Percentiles rank a stretch among this genome's conserved stretches.
These are phyloP conservation scores for Hypoxylon sp. DNA, from an alignment of 2,329 filamentous ascomycete species.

Conservation along the genomic window DNA sequence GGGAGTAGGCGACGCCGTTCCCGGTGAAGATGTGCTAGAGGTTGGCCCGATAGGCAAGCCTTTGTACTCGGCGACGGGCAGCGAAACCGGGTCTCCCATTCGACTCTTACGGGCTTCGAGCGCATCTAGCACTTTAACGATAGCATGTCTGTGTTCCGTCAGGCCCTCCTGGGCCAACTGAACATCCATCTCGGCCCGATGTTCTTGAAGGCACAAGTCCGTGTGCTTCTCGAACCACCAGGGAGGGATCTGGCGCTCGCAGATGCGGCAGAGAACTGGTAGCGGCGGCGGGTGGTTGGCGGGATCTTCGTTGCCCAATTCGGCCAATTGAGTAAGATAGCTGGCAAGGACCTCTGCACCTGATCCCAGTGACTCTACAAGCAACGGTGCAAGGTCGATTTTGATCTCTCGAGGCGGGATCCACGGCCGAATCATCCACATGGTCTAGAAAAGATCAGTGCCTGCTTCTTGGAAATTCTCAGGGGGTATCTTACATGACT, in stretches of 20 bases:
- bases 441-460: slow-evolving; percentile 69
- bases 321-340: slow-evolving; percentile 88
- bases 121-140: slow-evolving; percentile 93
- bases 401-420: slow-evolving; percentile 89
- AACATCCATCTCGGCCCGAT: slow-evolving; percentile 96
- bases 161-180: slow-evolving; percentile 94
- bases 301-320: slow-evolving; percentile 79
- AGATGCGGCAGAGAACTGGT: slow-evolving; percentile 93
- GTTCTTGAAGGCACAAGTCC: slow-evolving; percentile 93
- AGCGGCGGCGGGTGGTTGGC: slow-evolving; percentile 79
- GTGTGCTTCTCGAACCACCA: slow-evolving; percentile 99
- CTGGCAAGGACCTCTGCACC: slow-evolving; percentile 94
- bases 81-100: slow-evolving; percentile 60
- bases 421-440: slow-evolving; percentile 99
- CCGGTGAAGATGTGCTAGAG: slow-evolving; percentile 74
- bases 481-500: slow-evolving; percentile 77
- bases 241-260: slow-evolving; percentile 93
- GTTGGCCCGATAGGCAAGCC: slow-evolving; percentile 81
- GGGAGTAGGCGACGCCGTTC: slow-evolving; percentile 73
- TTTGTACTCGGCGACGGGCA: slow-evolving; percentile 82
- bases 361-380: slow-evolving; percentile 92
- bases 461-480: slow-evolving; percentile 6
- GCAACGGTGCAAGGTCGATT: slow-evolving; percentile 87
- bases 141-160: slow-evolving; percentile 89
- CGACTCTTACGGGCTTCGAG: slow-evolving; percentile 81